Evolutionary conservation across 2,329 filamentous ascomycete genomes (phyloP).

Genomic region (Calonectria montana): DNA sequence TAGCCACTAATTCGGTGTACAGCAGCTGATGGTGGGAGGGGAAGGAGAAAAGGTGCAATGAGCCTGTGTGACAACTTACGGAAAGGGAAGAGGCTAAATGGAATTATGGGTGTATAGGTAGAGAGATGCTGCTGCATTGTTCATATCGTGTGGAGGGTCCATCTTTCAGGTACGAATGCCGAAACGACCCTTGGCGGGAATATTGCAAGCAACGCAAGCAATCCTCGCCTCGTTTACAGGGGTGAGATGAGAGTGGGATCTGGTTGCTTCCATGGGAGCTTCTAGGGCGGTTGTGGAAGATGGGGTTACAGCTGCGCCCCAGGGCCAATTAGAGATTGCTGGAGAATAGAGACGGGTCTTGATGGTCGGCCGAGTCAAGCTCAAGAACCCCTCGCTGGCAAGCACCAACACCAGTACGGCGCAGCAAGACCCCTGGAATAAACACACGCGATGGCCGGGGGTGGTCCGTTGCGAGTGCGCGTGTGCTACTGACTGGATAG

Average conservation of each 20-base stretch:
- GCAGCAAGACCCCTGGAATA: conserved; percentile 2
- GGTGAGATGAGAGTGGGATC: background rate
- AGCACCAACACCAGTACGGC: background rate
- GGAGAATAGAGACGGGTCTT: background rate
- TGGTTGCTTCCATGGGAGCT: conserved; percentile 5
- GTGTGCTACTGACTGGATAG: background rate
- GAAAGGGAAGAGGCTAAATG: conserved; percentile 11
- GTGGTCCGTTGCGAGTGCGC: conserved; percentile 8
- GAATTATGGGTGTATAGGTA: background rate
- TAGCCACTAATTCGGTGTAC: background rate
- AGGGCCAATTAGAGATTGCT: background rate
- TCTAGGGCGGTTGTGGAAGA: conserved; percentile 25
- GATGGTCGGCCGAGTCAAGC: conserved; percentile 1
- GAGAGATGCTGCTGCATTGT: background rate
- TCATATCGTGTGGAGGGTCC: background rate
- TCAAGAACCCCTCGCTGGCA: background rate
- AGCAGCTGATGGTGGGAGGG: conserved; percentile 37
- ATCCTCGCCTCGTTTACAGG: conserved; percentile 16
- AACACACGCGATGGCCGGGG: conserved; percentile 11
- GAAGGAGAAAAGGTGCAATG: conserved; percentile 18
- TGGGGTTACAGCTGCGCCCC: background rate
- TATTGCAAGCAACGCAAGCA: conserved; percentile 6
- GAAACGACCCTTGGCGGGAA: conserved; percentile 5
- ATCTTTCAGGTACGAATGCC: conserved; percentile 10
- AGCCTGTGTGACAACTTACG: conserved; percentile 8